Evolutionary conservation across 345 rosid genomes (phyloP).

Genomic region (Populus nigra): DNA sequence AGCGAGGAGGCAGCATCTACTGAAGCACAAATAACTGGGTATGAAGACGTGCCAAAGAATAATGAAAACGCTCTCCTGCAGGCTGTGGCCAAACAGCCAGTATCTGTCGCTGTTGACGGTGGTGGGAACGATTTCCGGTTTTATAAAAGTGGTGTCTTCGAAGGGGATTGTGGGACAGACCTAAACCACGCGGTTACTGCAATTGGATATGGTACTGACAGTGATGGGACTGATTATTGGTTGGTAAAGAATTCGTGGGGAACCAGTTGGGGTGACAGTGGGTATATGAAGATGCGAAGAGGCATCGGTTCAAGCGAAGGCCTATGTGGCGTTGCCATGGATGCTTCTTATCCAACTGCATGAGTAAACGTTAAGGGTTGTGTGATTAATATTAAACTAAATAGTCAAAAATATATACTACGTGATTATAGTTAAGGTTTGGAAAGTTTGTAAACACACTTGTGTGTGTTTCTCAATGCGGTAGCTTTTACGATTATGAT

Average conservation of each 20-base stretch:
- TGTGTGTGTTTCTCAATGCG: fast-evolving
- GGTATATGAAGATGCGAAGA: slow-evolving; percentile 51
- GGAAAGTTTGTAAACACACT: too few relatives aligned
- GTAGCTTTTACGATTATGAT: fast-evolving
- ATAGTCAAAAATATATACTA: too few relatives aligned
- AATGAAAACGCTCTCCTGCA: slow-evolving; percentile 42
- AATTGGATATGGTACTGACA: slow-evolving; percentile 49
- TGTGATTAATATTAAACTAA: too few relatives aligned
- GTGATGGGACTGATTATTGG: slow-evolving; percentile 51
- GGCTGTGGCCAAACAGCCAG: slow-evolving; percentile 57
- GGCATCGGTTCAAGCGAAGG: slow-evolving; percentile 41
- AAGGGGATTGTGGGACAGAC: slow-evolving; percentile 34
- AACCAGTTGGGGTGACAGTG: slow-evolving; percentile 48
- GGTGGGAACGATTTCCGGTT: slow-evolving; percentile 29
- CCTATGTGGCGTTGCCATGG: slow-evolving; percentile 50
- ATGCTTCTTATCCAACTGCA: slow-evolving; percentile 38
- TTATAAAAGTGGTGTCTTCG: slow-evolving; percentile 45
- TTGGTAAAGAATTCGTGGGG: slow-evolving; percentile 71
- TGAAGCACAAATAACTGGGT: slow-evolving; percentile 36
- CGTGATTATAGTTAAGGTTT: too few relatives aligned
- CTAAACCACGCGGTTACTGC: slow-evolving; percentile 47
- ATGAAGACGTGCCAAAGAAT: slow-evolving; percentile 37
- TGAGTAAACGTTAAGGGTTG: background rate
- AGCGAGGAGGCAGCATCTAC: background rate
- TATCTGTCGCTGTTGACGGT: slow-evolving; percentile 41